Evolutionary conservation across 1,284 basidiomycete species (phyloP).

Genomic region (Puccinia coronata): DNA sequence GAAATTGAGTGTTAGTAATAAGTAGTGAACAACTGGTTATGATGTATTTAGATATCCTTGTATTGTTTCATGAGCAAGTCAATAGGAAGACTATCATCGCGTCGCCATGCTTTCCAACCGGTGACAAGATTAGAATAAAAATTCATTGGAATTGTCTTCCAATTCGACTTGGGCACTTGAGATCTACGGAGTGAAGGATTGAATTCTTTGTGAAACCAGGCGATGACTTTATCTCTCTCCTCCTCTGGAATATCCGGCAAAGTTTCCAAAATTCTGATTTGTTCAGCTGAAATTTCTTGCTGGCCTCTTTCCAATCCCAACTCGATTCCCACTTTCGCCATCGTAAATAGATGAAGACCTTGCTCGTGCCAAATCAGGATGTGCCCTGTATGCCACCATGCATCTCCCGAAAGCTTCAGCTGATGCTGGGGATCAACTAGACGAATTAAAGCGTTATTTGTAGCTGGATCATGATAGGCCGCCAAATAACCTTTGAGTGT

Average conservation of each 20-base stretch:
- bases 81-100: too few species aligned
- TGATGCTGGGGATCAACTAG: too few species aligned
- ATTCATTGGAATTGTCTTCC: neutral
- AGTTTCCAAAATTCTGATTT: neutral
- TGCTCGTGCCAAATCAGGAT: neutral
- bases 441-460: too few species aligned
- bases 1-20: too few species aligned
- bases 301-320: neutral
- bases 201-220: constrained; percentile 12
- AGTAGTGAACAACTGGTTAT: too few species aligned
- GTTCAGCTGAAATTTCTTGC: neutral
- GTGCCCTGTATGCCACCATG: neutral
- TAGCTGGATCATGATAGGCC: too few species aligned
- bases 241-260: neutral
- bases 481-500: neutral
- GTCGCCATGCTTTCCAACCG: too few species aligned
- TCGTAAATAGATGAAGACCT: neutral
- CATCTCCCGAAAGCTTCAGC: too few species aligned
- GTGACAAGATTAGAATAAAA: neutral
- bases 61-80: too few species aligned
- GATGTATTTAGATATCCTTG: too few species aligned
- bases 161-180: neutral
- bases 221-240: neutral
- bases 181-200: neutral
- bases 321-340: neutral